Percentiles rank a stretch among this genome's conserved stretches.
Conservation (phyloP, 2,329 filamentous ascomycete species). For the Lomentospora prolificans region DNA sequence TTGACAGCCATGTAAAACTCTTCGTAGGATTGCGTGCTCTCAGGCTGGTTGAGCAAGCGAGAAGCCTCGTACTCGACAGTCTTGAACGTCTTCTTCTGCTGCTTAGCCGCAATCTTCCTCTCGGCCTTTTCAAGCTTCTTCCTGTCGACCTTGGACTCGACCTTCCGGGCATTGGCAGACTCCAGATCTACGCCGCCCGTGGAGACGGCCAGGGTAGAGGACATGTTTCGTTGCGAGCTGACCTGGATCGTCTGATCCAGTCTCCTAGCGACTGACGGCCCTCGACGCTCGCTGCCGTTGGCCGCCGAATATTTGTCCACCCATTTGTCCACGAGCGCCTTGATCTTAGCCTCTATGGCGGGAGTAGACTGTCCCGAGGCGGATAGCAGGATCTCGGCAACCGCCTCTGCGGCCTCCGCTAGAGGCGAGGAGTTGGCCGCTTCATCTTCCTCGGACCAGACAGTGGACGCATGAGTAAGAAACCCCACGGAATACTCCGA, state of each 20-base stretch:
- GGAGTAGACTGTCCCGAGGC: slow-evolving; percentile 75
- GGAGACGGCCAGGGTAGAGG: slow-evolving; percentile 82
- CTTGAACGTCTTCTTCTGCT: slow-evolving; percentile 97
- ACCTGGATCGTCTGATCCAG: slow-evolving; percentile 94
- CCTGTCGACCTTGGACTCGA: slow-evolving; percentile 93
- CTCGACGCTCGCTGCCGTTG: slow-evolving; percentile 61
- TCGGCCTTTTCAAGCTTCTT: slow-evolving; percentile 99
- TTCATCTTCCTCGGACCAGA: slow-evolving; percentile 68
- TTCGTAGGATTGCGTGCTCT: slow-evolving; percentile 85
- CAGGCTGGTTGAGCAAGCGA: slow-evolving; percentile 71
- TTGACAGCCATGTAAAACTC: slow-evolving; percentile 99
- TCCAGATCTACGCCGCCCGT: slow-evolving; percentile 83
- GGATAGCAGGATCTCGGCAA: slow-evolving; percentile 84
- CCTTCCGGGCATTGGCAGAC: slow-evolving; percentile 83
- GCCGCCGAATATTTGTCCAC: slow-evolving; percentile 68
- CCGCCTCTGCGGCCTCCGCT: slow-evolving; percentile 69
- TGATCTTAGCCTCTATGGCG: slow-evolving; percentile 67
- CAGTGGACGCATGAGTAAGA: slow-evolving; percentile 81
- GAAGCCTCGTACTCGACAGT: slow-evolving; percentile 97
- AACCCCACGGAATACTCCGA: slow-evolving; percentile 93
- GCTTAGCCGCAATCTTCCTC: slow-evolving; percentile 93
- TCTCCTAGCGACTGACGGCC: slow-evolving; percentile 68
- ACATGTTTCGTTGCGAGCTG: slow-evolving; percentile 88
- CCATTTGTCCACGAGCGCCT: slow-evolving; percentile 80
- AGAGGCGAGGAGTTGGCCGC: slow-evolving; percentile 62